A percentile compares a stretch with the other conserved stretches of the same genome.
These are phyloP conservation scores for Cymodocea nodosa DNA, from an alignment of 116 monocot genomes.

Conservation along the genomic window DNA sequence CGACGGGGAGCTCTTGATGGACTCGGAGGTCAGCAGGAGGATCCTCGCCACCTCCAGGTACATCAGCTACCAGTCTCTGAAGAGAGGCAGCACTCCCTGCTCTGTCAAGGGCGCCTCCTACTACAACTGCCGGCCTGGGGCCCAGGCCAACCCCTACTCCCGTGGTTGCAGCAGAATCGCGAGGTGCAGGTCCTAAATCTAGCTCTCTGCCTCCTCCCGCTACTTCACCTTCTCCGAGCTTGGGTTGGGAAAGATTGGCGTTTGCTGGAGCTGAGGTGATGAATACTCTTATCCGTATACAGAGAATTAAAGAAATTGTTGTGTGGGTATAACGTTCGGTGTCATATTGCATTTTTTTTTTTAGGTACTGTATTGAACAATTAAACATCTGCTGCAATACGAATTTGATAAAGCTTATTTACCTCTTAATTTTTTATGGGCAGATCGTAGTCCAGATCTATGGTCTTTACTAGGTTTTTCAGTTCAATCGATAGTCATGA, in stretches of 20 bases:
- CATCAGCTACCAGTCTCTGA: conserved; percentile 36
- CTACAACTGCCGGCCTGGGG: conserved; percentile 37
- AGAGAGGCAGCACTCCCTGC: conserved; percentile 22
- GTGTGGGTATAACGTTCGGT: background rate
- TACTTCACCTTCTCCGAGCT: background rate
- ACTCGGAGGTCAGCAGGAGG: conserved; percentile 31
- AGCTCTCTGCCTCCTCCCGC: background rate
- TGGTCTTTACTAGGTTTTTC: too few species aligned
- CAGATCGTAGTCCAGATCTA: too few species aligned
- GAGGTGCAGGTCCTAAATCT: conserved; percentile 16
- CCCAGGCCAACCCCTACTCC: conserved; percentile 25
- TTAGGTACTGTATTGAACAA: too few species aligned
- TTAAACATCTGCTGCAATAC: too few species aligned
- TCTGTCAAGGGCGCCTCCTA: conserved; percentile 27
- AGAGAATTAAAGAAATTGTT: background rate
- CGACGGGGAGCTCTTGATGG: conserved; percentile 25
- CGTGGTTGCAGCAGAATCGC: conserved; percentile 38
- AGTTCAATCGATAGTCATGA: too few species aligned
- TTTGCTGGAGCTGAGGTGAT: background rate
- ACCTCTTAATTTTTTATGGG: too few species aligned
- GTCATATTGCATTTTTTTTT: too few species aligned
- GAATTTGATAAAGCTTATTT: too few species aligned
- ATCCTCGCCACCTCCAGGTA: conserved; percentile 23
- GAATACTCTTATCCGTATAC: background rate
- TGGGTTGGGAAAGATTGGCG: background rate